Evolutionary conservation across 2,329 filamentous ascomycete genomes (phyloP), one percentile per base, ranked within the genome.

Genomic region (Davidsoniella eucalypti): DNA sequence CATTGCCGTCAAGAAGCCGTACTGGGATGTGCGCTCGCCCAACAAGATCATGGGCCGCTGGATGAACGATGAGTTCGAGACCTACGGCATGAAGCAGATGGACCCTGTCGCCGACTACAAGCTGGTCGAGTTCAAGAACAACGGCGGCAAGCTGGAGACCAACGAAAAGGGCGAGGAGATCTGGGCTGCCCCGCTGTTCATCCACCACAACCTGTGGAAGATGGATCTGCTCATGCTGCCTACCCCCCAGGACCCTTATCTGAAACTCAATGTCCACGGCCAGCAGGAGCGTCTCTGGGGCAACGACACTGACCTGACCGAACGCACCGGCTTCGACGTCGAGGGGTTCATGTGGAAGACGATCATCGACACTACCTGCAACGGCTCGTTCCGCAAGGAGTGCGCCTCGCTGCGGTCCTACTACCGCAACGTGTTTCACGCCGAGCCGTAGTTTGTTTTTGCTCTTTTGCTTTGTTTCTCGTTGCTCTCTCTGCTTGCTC

Each of bases 171-270:
- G 54, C 37, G 51, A 50, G 2, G 49, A 44, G 33, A 49, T 53
- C 6, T 45, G 46, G 38, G 56, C 58, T 9, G 56, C 56, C n/a
- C 55, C 55, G 25, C 54, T 65, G 49, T 65, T 66, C 55, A 56
- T 64, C 40, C 64, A 65, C 56, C 60, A 61, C 57, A 65, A 64
- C 56, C 59, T 60, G n/a, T 57, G 61, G 55, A 64, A 65, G 55
- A 58, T 65, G 49, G 61, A 66, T 54, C 56, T 64, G 26, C 54
- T 54, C 12, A 56, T 55, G 12, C 50, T 64, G 5, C 53, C 55
- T 8, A 21, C 17, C 33, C 21, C 40, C 37, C 40, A 52, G 29
- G 50, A 52, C 17, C 50, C 39, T 4, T 39, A 44, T n/a, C 37
- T 52, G 26, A 18, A 39, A n/a, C 14, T 33, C 10, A 47, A 52